phyloP scores from a whole-genome alignment of 108 stramenopile species.

The Schizochytrium sp. region DNA sequence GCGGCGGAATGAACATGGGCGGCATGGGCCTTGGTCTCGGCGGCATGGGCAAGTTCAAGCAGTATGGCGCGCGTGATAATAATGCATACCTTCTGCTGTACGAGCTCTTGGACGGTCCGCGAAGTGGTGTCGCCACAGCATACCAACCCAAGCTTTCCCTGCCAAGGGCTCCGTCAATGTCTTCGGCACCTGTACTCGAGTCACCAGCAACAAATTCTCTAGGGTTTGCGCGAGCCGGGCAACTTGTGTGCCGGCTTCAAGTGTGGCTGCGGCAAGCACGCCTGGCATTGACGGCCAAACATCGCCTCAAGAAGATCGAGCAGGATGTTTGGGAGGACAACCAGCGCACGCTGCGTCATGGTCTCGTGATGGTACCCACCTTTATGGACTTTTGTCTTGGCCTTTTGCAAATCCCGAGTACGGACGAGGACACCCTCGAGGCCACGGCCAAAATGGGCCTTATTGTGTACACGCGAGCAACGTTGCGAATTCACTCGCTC shows the following conservation, averaged over 20 bases:
- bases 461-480: not conserved
- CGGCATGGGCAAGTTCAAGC: conserved; percentile 1
- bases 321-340: conserved; percentile 6
- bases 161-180: not conserved
- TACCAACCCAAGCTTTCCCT: not conserved
- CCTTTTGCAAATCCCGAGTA: not conserved
- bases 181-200: no score
- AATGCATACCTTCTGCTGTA: not conserved
- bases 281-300: not conserved
- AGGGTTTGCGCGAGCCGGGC: not conserved
- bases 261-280: not conserved
- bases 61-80: not conserved
- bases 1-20: not conserved
- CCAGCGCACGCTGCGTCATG: conserved; percentile 9
- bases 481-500: not conserved
- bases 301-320: not conserved
- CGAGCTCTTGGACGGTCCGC: not conserved
- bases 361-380: not conserved
- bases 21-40: not conserved
- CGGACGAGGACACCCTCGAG: not conserved
- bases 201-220: not conserved
- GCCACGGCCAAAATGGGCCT: not conserved
- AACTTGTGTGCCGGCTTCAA: not conserved
- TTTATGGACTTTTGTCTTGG: not conserved
- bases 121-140: not conserved